Conservation (phyloP, 129 eudicot species). For the Logfia minima region DNA sequence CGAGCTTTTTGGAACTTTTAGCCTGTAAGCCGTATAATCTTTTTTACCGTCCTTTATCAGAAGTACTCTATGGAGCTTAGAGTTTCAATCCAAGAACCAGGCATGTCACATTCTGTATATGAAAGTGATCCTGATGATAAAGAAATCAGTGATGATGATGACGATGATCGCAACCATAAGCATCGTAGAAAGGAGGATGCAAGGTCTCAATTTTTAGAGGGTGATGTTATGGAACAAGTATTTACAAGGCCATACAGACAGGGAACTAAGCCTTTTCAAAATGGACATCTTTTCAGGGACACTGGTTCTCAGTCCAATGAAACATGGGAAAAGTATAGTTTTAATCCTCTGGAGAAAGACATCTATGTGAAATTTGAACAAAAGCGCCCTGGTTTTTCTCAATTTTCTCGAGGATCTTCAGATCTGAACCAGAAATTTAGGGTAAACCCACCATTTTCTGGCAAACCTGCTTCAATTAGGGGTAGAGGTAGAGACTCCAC, state of each 20-base stretch:
- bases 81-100: slow-evolving; percentile 52
- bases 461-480: slow-evolving; percentile 61
- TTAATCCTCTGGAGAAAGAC: slow-evolving; percentile 29
- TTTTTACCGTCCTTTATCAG: background rate
- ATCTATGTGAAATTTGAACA: slow-evolving; percentile 48
- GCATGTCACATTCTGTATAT: slow-evolving; percentile 55
- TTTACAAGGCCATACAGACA: slow-evolving; percentile 59
- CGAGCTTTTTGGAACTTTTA: too few relatives aligned
- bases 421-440: slow-evolving; percentile 58
- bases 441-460: slow-evolving; percentile 22
- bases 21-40: too few relatives aligned
- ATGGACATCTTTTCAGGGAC: slow-evolving; percentile 55
- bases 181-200: slow-evolving; percentile 82
- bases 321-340: slow-evolving; percentile 42
- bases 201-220: slow-evolving; percentile 60
- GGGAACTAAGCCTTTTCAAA: slow-evolving; percentile 59
- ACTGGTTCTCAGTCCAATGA: slow-evolving; percentile 59
- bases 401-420: slow-evolving; percentile 49
- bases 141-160: slow-evolving; percentile 92
- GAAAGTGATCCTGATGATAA: slow-evolving; percentile 74
- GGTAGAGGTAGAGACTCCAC: slow-evolving; percentile 75
- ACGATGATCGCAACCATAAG: slow-evolving; percentile 99
- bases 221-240: slow-evolving; percentile 60
- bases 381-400: slow-evolving; percentile 46
- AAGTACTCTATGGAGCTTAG: slow-evolving; percentile 64